A percentile compares a stretch with the other conserved stretches of the same genome.
phyloP scores from a whole-genome alignment of 495 filamentous ascomycete genomes.

The Parathielavia appendiculata region DNA sequence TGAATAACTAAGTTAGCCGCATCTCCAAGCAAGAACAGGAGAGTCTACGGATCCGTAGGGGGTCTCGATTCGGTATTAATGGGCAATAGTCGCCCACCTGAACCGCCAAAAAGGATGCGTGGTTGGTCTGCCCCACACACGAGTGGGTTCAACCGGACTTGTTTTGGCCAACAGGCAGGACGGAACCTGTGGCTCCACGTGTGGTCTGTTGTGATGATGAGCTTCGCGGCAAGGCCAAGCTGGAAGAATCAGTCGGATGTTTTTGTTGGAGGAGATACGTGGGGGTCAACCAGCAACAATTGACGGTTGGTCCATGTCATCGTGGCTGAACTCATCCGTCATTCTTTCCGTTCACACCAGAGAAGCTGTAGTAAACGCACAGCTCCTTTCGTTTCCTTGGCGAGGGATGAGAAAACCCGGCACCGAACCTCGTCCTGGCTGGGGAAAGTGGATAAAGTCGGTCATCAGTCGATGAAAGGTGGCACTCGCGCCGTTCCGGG shows the following conservation, averaged over 20 bases:
- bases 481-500: background rate
- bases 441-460: slow-evolving; percentile 13
- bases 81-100: slow-evolving; percentile 1
- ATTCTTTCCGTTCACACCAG: too few species aligned
- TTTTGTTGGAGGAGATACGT: too few species aligned
- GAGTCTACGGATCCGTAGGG: too few species aligned
- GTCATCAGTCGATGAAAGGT: background rate
- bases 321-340: too few species aligned
- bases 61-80: background rate
- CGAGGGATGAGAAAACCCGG: too few species aligned
- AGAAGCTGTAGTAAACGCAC: too few species aligned
- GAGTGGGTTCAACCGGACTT: background rate
- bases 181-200: background rate
- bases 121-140: background rate
- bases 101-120: background rate
- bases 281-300: too few species aligned
- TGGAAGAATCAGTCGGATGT: background rate
- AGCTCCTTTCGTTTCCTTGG: too few species aligned
- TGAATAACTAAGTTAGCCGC: slow-evolving; percentile 7
- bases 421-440: too few species aligned
- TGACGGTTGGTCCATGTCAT: background rate
- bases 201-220: too few species aligned
- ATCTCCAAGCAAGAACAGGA: background rate
- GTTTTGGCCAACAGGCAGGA: too few species aligned
- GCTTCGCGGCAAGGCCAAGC: background rate